A percentile compares a stretch with the other conserved stretches of the same genome.
Evolutionary conservation across 305 asterid genomes (phyloP).

Genomic region (Fraxinus angustifolia): DNA sequence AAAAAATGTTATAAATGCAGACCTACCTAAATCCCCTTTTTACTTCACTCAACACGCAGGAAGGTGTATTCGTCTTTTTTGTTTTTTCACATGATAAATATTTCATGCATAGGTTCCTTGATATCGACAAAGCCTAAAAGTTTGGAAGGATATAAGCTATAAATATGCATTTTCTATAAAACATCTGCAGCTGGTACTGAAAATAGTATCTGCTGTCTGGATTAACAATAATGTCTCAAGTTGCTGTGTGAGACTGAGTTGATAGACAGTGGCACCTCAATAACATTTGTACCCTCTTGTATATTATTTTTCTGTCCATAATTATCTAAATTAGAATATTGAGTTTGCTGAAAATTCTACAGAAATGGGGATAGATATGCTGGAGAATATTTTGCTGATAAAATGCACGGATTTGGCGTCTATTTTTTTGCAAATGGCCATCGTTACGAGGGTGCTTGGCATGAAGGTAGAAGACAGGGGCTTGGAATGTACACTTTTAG

Average conservation of each 20-base stretch:
- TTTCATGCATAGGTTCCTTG: background rate
- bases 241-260: slow-evolving; percentile 6
- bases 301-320: background rate
- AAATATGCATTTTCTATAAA: background rate
- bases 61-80: background rate
- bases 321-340: slow-evolving; percentile 12
- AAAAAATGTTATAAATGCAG: background rate
- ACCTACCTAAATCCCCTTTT: background rate
- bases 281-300: background rate
- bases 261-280: background rate
- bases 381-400: slow-evolving; percentile 88
- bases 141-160: background rate
- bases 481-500: slow-evolving; percentile 85
- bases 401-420: slow-evolving; percentile 92
- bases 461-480: slow-evolving; percentile 86
- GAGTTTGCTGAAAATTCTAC: background rate
- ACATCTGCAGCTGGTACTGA: background rate
- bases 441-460: slow-evolving; percentile 92
- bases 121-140: background rate
- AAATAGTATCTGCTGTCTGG: background rate
- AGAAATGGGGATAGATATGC: slow-evolving; percentile 91
- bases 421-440: slow-evolving; percentile 83
- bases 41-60: background rate
- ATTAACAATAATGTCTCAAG: background rate
- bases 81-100: background rate